These are phyloP conservation scores for Euphrasia confusa DNA, from an alignment of 257 asterid genomes.

Conservation along the genomic window DNA sequence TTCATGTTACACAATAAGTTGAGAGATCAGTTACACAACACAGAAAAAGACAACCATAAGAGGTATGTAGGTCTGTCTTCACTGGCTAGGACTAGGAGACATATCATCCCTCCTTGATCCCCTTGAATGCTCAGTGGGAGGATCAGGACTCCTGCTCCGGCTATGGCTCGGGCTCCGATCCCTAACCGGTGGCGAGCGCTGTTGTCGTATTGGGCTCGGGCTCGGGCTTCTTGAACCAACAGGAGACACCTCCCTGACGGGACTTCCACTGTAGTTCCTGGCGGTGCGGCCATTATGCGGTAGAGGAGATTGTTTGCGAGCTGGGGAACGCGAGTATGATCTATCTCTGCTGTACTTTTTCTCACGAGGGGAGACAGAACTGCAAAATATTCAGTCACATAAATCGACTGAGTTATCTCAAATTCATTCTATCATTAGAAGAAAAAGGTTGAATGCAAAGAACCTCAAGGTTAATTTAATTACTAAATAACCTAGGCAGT, in stretches of 20 bases:
- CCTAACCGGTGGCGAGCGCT: slow-evolving; percentile 24
- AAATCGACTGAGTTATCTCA: no score
- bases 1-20: not conserved
- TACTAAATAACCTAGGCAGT: no score
- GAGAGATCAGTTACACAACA: not conserved
- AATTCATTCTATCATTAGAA: no score
- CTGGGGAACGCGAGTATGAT: slow-evolving; percentile 41
- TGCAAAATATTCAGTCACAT: slow-evolving; percentile 18
- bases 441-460: no score
- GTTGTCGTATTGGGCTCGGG: slow-evolving; percentile 28
- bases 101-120: slow-evolving; percentile 27
- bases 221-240: slow-evolving; percentile 38
- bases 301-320: slow-evolving; percentile 43
- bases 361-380: slow-evolving; percentile 61
- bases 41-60: slow-evolving; percentile 1
- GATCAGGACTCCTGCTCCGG: slow-evolving; percentile 38
- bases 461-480: no score
- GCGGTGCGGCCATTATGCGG: slow-evolving; percentile 26
- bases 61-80: not conserved
- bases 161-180: slow-evolving; percentile 32
- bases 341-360: slow-evolving; percentile 49
- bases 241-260: slow-evolving; percentile 33
- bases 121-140: slow-evolving; percentile 27
- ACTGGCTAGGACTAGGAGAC: slow-evolving; percentile 23
- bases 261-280: slow-evolving; percentile 48